Conservation (phyloP, 2,329 filamentous ascomycete genomes). For the Aureobasidium subglaciale region DNA sequence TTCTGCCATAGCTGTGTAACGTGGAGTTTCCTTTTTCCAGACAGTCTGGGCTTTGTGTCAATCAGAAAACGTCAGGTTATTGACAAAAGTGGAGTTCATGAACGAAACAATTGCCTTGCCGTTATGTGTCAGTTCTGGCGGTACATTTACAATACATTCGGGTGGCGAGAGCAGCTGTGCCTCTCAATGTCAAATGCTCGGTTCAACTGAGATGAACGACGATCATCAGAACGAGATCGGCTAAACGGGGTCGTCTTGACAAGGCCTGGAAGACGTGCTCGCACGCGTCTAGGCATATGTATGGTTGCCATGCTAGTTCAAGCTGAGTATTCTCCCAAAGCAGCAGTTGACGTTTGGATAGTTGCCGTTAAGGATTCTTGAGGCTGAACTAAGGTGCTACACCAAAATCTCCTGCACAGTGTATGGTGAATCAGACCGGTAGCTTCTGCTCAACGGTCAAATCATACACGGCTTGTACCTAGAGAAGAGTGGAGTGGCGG, state of each 20-base stretch:
- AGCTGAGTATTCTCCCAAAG: neutral
- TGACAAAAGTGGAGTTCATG: neutral
- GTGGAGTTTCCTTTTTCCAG: neutral
- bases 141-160: neutral
- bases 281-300: neutral
- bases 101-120: conserved; percentile 6
- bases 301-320: neutral
- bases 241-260: neutral
- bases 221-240: neutral
- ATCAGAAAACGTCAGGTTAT: conserved; percentile 1
- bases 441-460: neutral
- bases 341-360: neutral
- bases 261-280: neutral
- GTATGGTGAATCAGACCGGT: neutral
- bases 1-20: neutral
- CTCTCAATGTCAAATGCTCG: neutral
- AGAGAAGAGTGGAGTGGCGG: neutral
- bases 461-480: neutral
- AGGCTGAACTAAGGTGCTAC: neutral
- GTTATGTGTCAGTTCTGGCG: neutral
- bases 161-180: neutral
- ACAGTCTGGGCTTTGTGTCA: conserved; percentile 4
- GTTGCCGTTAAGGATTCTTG: neutral
- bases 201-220: neutral
- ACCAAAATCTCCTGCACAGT: neutral